Evolutionary conservation across 1,139 yeast genomes (phyloP), one percentile per base, ranked within the genome.

Genomic region (Geotrichum europaeum): DNA sequence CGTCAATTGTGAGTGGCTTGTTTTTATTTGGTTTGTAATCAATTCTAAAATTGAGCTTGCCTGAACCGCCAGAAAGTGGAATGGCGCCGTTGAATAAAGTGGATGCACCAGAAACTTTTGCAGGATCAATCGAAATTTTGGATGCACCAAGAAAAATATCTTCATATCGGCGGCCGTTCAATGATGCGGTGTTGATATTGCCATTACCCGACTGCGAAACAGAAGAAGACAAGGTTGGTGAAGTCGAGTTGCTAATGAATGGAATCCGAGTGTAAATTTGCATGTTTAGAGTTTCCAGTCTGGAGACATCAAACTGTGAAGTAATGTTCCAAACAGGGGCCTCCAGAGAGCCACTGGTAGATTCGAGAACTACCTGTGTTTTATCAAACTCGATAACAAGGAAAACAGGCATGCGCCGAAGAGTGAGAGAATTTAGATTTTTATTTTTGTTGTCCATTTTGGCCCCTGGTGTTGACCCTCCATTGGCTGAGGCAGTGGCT

Each of bases 241-340:
- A 30, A 10, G 43, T 45, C 20, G 61, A 32, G 18, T 30, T 56
- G 36, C 30, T 25, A 15, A 51, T 59, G 64, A 69, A 18, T 57
- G 64, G 66, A 96, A 96, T 60, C 89, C 94, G 80, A 58, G 88
- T 85, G 71, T 87, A 91, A 45, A 89, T 81, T 72, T 88, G 92
- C 60, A 90, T 77, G 66, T 83, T 85, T 61, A 85, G 72, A 58
- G 75, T 83, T 69, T 79, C 84, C 7, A 68, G 75, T 65, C 89
- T 83, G 13, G 96, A 86, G 30, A 92, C 96, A 79, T 94, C 99
- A 72, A 94, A 94, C 10, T 92, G 85, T 13, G 96, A 89, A 24
- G 89, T 91, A 67, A 88, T 89, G 72, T 91, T 92, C 85, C 96
- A 94, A 25, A 79, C 78, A 2, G 92, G 89, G 58, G 77, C 73